Conservation (phyloP, 306 rosid genomes). For the Erythrophleum fordii region DNA sequence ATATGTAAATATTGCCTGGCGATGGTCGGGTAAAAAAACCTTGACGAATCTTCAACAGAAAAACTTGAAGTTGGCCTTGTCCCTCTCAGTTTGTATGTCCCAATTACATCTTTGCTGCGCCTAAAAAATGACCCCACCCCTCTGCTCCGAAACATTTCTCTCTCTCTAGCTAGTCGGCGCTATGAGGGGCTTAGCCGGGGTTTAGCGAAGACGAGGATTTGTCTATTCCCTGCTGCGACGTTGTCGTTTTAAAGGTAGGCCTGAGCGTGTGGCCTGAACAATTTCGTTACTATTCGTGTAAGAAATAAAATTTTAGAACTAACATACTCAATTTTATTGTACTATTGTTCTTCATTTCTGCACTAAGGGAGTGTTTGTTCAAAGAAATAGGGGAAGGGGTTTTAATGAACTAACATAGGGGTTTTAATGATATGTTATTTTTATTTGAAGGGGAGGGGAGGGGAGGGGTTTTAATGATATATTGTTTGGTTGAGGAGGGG, state of each 20-base stretch:
- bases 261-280: no score
- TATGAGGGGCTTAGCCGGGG: slow-evolving; percentile 31
- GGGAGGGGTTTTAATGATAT: no score
- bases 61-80: slow-evolving; percentile 10
- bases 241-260: slow-evolving; percentile 15
- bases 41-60: slow-evolving; percentile 17
- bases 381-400: no score
- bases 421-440: no score
- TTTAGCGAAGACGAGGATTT: not conserved
- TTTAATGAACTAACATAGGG: no score
- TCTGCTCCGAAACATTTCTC: slow-evolving; percentile 42
- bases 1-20: slow-evolving; percentile 28
- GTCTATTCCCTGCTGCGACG: not conserved
- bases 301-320: no score
- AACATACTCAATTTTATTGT: no score
- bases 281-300: no score
- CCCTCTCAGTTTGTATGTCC: slow-evolving; percentile 19
- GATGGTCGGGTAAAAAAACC: slow-evolving; percentile 21
- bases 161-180: not conserved
- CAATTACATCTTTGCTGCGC: slow-evolving; percentile 35
- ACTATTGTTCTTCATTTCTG: no score
- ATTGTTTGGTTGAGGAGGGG: no score
- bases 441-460: no score
- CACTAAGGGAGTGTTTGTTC: no score
- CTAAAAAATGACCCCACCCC: slow-evolving; percentile 22